Conservation (phyloP, 495 filamentous ascomycete species). For the Hypoxylon cercidicola region DNA sequence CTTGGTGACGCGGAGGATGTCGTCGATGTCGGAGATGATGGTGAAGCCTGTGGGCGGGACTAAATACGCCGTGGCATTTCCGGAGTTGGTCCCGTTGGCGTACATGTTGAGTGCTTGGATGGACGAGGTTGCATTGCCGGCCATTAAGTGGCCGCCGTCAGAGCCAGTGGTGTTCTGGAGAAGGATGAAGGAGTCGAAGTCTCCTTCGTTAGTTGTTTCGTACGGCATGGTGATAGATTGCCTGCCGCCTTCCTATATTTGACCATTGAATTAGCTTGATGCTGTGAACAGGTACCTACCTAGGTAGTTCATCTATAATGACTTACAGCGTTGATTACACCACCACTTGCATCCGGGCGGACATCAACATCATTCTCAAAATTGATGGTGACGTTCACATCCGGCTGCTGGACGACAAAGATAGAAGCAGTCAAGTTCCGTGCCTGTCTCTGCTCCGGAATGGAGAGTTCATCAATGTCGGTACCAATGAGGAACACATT, state of each 20-base stretch:
- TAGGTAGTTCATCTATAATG: not conserved
- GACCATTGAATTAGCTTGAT: not conserved
- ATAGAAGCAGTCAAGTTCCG: constrained; percentile 78
- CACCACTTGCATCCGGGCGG: constrained; percentile 45
- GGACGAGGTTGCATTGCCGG: constrained; percentile 68
- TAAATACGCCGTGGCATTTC: constrained; percentile 81
- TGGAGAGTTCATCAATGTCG: constrained; percentile 66
- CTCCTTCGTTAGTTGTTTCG: constrained; percentile 69
- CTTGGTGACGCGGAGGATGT: constrained; percentile 83
- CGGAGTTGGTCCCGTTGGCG: constrained; percentile 67
- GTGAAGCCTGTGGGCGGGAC: constrained; percentile 74
- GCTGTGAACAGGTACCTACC: not conserved
- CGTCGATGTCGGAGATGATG: constrained; percentile 79
- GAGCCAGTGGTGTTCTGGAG: constrained; percentile 61
- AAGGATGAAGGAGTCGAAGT: constrained; percentile 74
- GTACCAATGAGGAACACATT: constrained; percentile 75
- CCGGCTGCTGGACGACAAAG: constrained; percentile 74
- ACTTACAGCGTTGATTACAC: constrained; percentile 50
- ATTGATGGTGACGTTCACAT: constrained; percentile 70
- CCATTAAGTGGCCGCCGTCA: constrained; percentile 56
- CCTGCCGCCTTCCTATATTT: constrained; percentile 55
- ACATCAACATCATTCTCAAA: constrained; percentile 62
- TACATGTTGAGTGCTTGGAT: constrained; percentile 75
- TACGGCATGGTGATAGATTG: constrained; percentile 67
- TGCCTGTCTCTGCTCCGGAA: constrained; percentile 69